phyloP scores from a whole-genome alignment of 2,329 filamentous ascomycete genomes.

The Anisogramma anomala region DNA sequence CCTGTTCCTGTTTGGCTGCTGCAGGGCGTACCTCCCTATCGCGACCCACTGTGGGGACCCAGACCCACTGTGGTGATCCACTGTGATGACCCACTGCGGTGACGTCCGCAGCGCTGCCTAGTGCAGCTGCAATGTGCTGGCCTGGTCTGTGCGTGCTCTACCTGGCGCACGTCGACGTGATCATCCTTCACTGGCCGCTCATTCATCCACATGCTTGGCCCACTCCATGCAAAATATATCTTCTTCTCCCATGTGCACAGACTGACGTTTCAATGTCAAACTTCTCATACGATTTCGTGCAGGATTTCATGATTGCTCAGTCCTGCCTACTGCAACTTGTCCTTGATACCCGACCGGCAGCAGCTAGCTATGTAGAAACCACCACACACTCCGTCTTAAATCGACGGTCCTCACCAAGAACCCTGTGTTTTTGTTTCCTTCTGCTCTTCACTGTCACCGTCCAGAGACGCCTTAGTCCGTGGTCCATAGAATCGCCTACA shows the following conservation, averaged over 20 bases:
- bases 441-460: too few species aligned
- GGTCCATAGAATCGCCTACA: neutral
- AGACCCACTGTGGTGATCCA: too few species aligned
- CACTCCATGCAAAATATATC: too few species aligned
- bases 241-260: too few species aligned
- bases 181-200: neutral
- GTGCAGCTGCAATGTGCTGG: neutral
- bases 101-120: slow-evolving; percentile 1
- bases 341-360: neutral
- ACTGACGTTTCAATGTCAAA: too few species aligned
- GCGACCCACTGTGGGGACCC: slow-evolving; percentile 4
- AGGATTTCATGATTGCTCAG: too few species aligned
- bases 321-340: too few species aligned
- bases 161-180: neutral
- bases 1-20: neutral
- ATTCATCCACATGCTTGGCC: neutral
- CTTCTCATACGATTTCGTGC: too few species aligned
- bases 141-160: neutral
- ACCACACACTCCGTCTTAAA: neutral
- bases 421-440: neutral
- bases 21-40: neutral
- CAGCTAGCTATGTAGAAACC: neutral
- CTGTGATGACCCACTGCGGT: neutral
- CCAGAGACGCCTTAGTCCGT: slow-evolving; percentile 2
- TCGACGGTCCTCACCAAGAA: neutral